Base-by-base conservation (phyloP, 2,329 filamentous ascomycete species). In the Pseudogymnoascus sp. region DNA sequence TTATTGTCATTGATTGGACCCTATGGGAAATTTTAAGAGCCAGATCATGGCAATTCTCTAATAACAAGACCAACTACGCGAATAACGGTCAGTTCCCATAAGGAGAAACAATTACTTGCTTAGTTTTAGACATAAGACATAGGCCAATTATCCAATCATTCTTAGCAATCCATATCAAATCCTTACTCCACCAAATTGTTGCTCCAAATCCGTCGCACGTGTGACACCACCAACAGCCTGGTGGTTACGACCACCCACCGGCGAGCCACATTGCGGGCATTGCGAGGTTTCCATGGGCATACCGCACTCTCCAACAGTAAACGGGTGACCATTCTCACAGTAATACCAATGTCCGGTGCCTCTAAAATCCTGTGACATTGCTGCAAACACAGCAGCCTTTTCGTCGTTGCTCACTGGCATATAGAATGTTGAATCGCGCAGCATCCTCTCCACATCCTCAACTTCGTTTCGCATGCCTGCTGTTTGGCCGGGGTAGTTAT, bases 301-400 rank as follows among this genome's bases (percentile, higher is more conserved):
- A 1, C 86, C 86, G 68, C 86, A 88, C 65, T 89, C 83, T 0
- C 85, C 86, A 33, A 89, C 78, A 0, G 85, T 83, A 66, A 89
- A 87, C 2, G 82, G 80, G 69, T 87, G 83, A 1, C 80, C 79
- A 64, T 85, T 84, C 23, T 66, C 72, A 65, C 83, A 87, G 0
- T 74, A 77, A 70, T 87, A 88, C 85, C 85, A 88, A 66, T 87
- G 83, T 0, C 86, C 85, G 0, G 79, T 83, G 0, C 81, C 79
- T 0, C 61, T 65, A 38, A 84, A 80, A 65, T 82, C 80, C 0
- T 59, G 63, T 0, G 78, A 70, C 82, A 87, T 85, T 2, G 83
- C 83, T 1, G 66, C 61, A 61, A 81, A 77, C 2, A 85, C 77
- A 0, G 75, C 77, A 35, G 76, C 75, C 69, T 82, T 78, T 73